Percentiles rank a stretch among this genome's conserved stretches.
Evolutionary conservation across 192 early-diverging fungal genomes (phyloP).

Genomic region (Coemansia sp.): DNA sequence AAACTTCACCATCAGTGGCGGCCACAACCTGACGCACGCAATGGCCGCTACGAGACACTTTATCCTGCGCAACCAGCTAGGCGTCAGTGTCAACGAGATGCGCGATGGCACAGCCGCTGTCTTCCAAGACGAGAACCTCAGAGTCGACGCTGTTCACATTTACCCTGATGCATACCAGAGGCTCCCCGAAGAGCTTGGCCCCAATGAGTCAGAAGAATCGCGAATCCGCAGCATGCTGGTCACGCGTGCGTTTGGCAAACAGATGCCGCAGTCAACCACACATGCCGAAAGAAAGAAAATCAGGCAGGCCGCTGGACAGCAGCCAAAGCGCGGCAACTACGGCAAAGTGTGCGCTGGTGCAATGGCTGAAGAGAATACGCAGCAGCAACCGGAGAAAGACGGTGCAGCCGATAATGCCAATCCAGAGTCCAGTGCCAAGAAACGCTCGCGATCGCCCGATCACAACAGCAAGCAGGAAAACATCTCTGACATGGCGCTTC

Average conservation of each 20-base stretch:
- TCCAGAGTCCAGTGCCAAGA: conserved; percentile 16
- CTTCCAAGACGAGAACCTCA: conserved; percentile 66
- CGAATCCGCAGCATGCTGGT: conserved; percentile 13
- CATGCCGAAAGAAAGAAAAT: conserved; percentile 5
- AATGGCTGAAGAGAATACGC: conserved; percentile 23
- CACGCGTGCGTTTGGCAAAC: conserved; percentile 27
- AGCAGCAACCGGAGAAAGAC: background rate
- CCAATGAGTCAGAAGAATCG: conserved; percentile 26
- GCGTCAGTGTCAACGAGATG: conserved; percentile 59
- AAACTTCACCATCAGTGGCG: conserved; percentile 65
- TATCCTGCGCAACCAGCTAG: conserved; percentile 60
- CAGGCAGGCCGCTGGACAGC: conserved; percentile 5
- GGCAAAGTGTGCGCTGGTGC: conserved; percentile 25
- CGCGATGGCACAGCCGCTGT: conserved; percentile 33
- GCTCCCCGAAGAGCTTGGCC: conserved; percentile 6
- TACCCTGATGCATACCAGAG: conserved; percentile 52
- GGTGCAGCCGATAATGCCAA: conserved; percentile 3
- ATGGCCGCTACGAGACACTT: conserved; percentile 76
- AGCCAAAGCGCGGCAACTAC: conserved; percentile 34
- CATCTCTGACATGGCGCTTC: conserved; percentile 18
- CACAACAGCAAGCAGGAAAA: conserved; percentile 6
- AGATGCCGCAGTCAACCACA: conserved; percentile 10
- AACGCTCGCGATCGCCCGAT: conserved; percentile 29
- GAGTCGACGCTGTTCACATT: conserved; percentile 60
- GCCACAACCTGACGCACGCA: conserved; percentile 75